phyloP scores from a whole-genome alignment of 2,329 filamentous ascomycete species.

The Huntiella moniliformis region DNA sequence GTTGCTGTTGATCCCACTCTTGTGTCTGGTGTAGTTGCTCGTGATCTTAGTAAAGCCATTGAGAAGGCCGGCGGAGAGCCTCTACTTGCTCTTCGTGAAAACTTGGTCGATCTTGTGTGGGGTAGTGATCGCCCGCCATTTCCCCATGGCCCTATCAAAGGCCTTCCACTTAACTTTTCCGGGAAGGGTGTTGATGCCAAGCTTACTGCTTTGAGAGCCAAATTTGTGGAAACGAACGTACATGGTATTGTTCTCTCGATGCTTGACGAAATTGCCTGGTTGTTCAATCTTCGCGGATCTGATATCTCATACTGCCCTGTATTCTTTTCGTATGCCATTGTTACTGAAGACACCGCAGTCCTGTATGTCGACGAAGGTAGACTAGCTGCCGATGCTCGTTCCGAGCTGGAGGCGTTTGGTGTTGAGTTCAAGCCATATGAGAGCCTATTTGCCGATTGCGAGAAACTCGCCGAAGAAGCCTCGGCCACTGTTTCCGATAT shows the following conservation, averaged over 20 bases:
- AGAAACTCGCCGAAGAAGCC: slow-evolving; percentile 34
- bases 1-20: slow-evolving; percentile 85
- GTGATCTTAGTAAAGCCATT: slow-evolving; percentile 68
- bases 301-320: slow-evolving; percentile 97
- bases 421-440: slow-evolving; percentile 68
- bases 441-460: slow-evolving; percentile 61
- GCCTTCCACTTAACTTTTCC: slow-evolving; percentile 53
- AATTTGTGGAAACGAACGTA: slow-evolving; percentile 76
- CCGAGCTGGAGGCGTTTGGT: slow-evolving; percentile 49
- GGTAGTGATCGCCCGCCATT: slow-evolving; percentile 50
- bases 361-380: slow-evolving; percentile 75
- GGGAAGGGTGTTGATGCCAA: slow-evolving; percentile 74
- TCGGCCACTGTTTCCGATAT: slow-evolving; percentile 17
- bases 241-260: slow-evolving; percentile 80
- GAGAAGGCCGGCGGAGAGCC: slow-evolving; percentile 68
- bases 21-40: slow-evolving; percentile 43
- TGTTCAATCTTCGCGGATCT: slow-evolving; percentile 90
- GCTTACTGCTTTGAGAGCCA: slow-evolving; percentile 70
- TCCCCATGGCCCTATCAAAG: slow-evolving; percentile 56
- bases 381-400: slow-evolving; percentile 46
- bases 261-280: slow-evolving; percentile 92
- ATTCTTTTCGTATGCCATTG: slow-evolving; percentile 87
- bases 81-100: slow-evolving; percentile 56
- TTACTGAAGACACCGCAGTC: slow-evolving; percentile 58
- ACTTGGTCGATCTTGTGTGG: slow-evolving; percentile 89